These are phyloP conservation scores for Trichoderma reesei DNA, from an alignment of 495 filamentous ascomycete genomes.

Conservation along the genomic window DNA sequence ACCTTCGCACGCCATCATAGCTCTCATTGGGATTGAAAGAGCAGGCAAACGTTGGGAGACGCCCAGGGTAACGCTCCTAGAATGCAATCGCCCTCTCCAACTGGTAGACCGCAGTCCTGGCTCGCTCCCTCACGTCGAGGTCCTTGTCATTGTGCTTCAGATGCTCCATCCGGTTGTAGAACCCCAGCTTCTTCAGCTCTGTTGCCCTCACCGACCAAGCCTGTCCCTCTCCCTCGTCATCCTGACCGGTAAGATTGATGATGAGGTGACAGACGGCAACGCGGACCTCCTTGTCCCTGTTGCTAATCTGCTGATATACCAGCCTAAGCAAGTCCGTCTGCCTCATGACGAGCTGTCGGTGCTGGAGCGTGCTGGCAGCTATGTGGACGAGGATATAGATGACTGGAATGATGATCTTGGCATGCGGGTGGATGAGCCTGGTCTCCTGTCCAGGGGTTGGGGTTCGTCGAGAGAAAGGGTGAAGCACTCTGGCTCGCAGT, in stretches of 20 bases:
- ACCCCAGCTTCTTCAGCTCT: constrained; percentile 62
- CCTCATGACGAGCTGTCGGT: constrained; percentile 55
- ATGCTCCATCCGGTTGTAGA: constrained; percentile 52
- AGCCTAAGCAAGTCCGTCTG: constrained; percentile 48
- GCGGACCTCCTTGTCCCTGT: constrained; percentile 60
- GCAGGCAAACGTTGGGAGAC: not conserved
- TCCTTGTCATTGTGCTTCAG: constrained; percentile 61
- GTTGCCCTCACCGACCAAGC: constrained; percentile 53
- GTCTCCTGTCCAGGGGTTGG: constrained; percentile 22
- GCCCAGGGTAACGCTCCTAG: not conserved
- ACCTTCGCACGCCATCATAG: too few species aligned
- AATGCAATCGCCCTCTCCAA: constrained; percentile 28
- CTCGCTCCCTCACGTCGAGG: constrained; percentile 71
- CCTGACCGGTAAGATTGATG: constrained; percentile 72
- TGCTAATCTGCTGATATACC: constrained; percentile 65
- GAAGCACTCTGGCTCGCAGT: constrained; percentile 47
- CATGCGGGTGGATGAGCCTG: constrained; percentile 44
- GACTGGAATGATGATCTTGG: constrained; percentile 65
- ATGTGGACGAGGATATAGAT: constrained; percentile 76
- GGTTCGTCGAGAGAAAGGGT: constrained; percentile 29
- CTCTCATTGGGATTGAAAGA: not conserved
- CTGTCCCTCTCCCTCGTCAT: constrained; percentile 54
- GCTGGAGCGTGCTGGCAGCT: constrained; percentile 64
- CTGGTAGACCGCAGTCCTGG: constrained; percentile 66
- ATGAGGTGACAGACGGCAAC: constrained; percentile 68